A percentile compares a stretch with the other conserved stretches of the same genome.
phyloP scores from a whole-genome alignment of 1,284 basidiomycete species.

The Trichosporon coremiiforme region DNA sequence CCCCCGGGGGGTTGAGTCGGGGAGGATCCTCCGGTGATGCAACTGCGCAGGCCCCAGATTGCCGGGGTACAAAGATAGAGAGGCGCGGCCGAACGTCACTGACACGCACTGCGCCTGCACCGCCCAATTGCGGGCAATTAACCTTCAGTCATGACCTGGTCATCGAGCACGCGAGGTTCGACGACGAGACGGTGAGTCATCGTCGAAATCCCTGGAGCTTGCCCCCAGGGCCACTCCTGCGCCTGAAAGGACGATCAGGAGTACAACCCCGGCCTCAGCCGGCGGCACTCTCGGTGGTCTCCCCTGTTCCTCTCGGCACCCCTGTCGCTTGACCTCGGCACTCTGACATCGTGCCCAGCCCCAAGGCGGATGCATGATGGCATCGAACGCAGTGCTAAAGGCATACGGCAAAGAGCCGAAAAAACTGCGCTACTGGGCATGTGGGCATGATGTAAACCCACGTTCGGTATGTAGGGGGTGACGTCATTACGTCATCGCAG shows the following conservation, averaged over 20 bases:
- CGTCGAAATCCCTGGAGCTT: background rate
- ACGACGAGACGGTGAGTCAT: constrained; percentile 13
- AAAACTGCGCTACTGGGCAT: background rate
- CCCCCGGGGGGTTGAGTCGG: background rate
- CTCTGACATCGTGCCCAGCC: background rate
- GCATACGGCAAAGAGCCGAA: too few species aligned
- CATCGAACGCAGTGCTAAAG: background rate
- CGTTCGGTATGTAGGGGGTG: background rate
- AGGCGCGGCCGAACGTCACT: constrained; percentile 17
- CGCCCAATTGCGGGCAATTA: background rate
- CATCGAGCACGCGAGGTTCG: constrained; percentile 14
- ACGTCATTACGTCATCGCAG: constrained; percentile 7
- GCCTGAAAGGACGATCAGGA: background rate
- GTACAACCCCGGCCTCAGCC: background rate
- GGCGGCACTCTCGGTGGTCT: background rate
- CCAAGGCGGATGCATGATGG: background rate
- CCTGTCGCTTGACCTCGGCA: background rate
- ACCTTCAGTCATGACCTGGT: background rate
- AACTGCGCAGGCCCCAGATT: constrained; percentile 8
- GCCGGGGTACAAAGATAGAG: background rate
- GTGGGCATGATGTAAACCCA: constrained; percentile 1
- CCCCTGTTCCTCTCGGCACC: background rate
- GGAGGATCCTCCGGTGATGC: constrained; percentile 9
- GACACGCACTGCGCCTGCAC: background rate
- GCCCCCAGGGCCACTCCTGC: background rate